These are phyloP conservation scores for Aspergillus sp. DNA, from an alignment of 2,329 filamentous ascomycete genomes.

Conservation along the genomic window DNA sequence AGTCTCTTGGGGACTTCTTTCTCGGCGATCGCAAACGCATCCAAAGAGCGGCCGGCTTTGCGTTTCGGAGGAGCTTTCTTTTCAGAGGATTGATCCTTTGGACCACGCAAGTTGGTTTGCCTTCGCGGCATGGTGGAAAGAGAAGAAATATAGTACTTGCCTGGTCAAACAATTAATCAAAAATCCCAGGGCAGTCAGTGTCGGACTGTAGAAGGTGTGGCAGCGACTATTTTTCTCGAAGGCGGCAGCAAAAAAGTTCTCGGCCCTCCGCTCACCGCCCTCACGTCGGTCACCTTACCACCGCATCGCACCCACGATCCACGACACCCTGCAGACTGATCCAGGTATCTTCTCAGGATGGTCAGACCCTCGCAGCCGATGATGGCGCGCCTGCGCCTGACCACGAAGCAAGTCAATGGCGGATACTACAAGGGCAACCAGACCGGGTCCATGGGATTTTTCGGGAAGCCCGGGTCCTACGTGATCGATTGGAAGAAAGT, in stretches of 20 bases:
- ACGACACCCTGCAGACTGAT: background rate
- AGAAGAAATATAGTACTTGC: conserved; percentile 6
- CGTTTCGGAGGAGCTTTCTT: conserved; percentile 42
- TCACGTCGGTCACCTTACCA: conserved; percentile 3
- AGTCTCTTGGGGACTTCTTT: conserved; percentile 44
- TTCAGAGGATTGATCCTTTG: conserved; percentile 23
- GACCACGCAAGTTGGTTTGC: conserved; percentile 31
- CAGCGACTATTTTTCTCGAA: conserved; percentile 17
- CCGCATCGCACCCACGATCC: background rate
- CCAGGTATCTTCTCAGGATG: conserved; percentile 19
- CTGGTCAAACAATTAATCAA: conserved; percentile 2
- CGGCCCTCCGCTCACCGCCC: conserved; percentile 18
- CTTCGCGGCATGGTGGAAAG: conserved; percentile 36
- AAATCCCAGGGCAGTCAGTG: conserved; percentile 8
- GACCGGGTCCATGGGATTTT: conserved; percentile 78
- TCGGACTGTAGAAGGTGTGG: conserved; percentile 6
- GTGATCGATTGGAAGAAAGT: conserved; percentile 78
- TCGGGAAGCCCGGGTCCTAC: conserved; percentile 54
- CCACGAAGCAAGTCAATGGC: conserved; percentile 84
- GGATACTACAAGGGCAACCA: conserved; percentile 97
- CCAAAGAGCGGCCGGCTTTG: conserved; percentile 39
- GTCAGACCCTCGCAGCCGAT: conserved; percentile 44
- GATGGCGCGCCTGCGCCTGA: conserved; percentile 66
- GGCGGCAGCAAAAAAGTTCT: conserved; percentile 24
- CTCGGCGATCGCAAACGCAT: conserved; percentile 59